Percentiles rank a stretch among this genome's conserved stretches.
Conservation (phyloP, 495 filamentous ascomycete species). For the Aspergillus conjunctus region DNA sequence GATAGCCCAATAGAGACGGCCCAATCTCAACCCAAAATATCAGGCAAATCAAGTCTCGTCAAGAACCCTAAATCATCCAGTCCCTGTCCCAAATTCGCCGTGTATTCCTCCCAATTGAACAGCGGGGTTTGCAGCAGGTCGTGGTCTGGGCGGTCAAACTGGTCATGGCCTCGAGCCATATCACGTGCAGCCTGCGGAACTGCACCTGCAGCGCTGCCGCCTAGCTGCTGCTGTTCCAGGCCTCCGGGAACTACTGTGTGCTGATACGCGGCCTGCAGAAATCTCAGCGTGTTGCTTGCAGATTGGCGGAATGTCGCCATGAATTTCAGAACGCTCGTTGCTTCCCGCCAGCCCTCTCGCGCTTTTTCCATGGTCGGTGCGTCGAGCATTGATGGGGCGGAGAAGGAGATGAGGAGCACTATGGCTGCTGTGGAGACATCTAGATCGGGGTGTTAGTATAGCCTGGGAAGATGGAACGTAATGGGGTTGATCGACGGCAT, state of each 20-base stretch:
- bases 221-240: not conserved
- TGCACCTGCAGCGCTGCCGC: not conserved
- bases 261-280: conserved; percentile 29
- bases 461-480: not conserved
- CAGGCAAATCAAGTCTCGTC: conserved; percentile 5
- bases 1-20: too few species aligned
- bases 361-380: conserved; percentile 33
- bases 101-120: not conserved
- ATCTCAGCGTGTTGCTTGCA: conserved; percentile 36
- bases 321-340: conserved; percentile 19
- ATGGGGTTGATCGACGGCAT: not conserved
- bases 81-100: not conserved
- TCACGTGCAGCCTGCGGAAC: not conserved
- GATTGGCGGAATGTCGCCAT: conserved; percentile 38
- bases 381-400: conserved; percentile 31
- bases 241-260: not conserved
- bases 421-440: conserved; percentile 47
- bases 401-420: conserved; percentile 43
- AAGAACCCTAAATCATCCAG: conserved; percentile 7
- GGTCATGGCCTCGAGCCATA: not conserved
- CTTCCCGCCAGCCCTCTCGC: conserved; percentile 20
- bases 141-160: not conserved
- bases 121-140: not conserved
- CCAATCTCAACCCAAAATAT: conserved; percentile 3
- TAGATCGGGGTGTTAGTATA: conserved; percentile 15